These are phyloP conservation scores for Chytriomyces sp. DNA, from an alignment of 192 early-diverging fungal species.

Conservation along the genomic window DNA sequence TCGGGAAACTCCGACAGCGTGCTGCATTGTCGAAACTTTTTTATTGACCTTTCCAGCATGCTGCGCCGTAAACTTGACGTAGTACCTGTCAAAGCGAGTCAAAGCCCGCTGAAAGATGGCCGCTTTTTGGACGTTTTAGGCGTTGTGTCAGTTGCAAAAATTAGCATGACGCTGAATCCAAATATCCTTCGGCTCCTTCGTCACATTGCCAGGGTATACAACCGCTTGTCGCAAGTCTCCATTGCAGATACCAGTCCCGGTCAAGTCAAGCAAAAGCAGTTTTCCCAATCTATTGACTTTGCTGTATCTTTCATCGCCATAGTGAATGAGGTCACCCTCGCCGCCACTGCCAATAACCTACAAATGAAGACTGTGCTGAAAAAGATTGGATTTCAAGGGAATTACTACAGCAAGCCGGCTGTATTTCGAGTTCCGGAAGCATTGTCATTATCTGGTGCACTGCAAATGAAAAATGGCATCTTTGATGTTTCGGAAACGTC, in stretches of 20 bases:
- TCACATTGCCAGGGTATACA: slow-evolving; percentile 44
- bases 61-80: slow-evolving; percentile 2
- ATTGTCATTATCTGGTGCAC: background rate
- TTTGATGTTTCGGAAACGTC: slow-evolving; percentile 16
- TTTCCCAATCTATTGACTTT: slow-evolving; percentile 21
- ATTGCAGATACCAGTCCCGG: background rate
- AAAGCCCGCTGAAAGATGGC: background rate
- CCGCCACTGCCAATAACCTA: slow-evolving; percentile 31
- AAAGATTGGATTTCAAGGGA: background rate
- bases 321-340: slow-evolving; percentile 8
- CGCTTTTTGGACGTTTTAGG: slow-evolving; percentile 15
- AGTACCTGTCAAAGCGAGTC: background rate
- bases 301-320: slow-evolving; percentile 8
- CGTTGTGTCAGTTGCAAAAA: slow-evolving; percentile 11
- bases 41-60: slow-evolving; percentile 15
- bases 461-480: slow-evolving; percentile 1
- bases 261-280: too few species aligned
- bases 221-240: slow-evolving; percentile 2
- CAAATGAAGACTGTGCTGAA: slow-evolving; percentile 6
- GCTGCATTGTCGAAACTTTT: slow-evolving; percentile 34
- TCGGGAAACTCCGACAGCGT: slow-evolving; percentile 39
- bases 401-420: background rate
- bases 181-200: slow-evolving; percentile 52
- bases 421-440: background rate
- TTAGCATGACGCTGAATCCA: slow-evolving; percentile 38